Conservation (phyloP, 106 monocot species). For the Dioscorea dumetorum region DNA sequence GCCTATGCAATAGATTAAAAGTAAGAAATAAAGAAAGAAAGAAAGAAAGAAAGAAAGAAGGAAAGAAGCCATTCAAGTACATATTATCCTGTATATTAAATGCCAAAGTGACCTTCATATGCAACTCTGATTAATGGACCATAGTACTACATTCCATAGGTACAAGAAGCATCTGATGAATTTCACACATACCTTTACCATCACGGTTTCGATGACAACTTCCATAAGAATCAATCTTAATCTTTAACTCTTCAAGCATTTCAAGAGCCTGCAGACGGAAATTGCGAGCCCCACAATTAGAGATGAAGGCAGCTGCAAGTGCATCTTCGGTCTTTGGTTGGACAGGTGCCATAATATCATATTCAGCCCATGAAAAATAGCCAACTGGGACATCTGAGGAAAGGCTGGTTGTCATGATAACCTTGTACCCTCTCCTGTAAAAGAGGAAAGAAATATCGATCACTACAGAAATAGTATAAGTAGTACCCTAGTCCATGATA, state of each 20-base stretch:
- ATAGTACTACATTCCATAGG: too few species aligned
- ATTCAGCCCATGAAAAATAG: constrained; percentile 93
- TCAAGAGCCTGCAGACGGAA: constrained; percentile 71
- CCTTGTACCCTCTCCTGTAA: constrained; percentile 64
- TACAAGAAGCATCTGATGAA: not conserved
- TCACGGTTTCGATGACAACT: constrained; percentile 68
- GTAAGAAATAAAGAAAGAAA: too few species aligned
- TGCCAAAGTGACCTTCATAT: too few species aligned
- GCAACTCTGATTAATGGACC: too few species aligned
- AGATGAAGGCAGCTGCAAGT: constrained; percentile 89
- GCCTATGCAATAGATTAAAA: too few species aligned
- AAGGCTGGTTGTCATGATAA: constrained; percentile 91
- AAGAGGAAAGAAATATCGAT: not conserved
- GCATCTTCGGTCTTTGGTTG: constrained; percentile 60
- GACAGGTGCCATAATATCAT: constrained; percentile 89
- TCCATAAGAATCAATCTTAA: constrained; percentile 87
- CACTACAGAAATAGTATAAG: not conserved
- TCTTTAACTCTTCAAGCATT: constrained; percentile 45
- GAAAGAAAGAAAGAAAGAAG: too few species aligned
- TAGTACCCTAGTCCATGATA: too few species aligned
- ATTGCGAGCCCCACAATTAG: constrained; percentile 82
- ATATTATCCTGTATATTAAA: too few species aligned
- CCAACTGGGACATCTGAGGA: constrained; percentile 92
- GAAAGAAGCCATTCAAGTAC: too few species aligned
- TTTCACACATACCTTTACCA: constrained; percentile 46